phyloP scores from a whole-genome alignment of 2,329 filamentous ascomycete species.

The Stemphylium vesicarium region DNA sequence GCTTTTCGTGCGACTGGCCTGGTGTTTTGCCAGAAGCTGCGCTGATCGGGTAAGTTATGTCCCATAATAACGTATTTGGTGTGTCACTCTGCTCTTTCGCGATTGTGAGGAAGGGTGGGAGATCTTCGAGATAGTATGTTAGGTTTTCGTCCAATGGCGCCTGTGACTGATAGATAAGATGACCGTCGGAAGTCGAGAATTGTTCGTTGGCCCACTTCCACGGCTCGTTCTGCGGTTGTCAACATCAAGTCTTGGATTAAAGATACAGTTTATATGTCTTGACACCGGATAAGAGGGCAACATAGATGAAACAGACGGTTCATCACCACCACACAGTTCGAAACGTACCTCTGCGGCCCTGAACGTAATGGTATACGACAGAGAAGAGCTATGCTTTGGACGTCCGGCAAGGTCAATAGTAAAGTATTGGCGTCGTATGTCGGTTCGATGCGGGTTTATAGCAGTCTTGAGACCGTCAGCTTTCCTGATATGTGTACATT shows the following conservation, averaged over 20 bases:
- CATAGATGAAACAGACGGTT: too few relatives aligned
- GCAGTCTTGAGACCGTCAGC: constrained; percentile 31
- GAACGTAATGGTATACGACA: constrained; percentile 76
- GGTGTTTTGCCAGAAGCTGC: constrained; percentile 65
- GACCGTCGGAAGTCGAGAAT: constrained; percentile 68
- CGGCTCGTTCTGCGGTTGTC: constrained; percentile 46
- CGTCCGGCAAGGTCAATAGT: constrained; percentile 54
- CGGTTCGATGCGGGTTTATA: constrained; percentile 18
- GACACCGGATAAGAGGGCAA: neutral
- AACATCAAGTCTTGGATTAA: neutral
- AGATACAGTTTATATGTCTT: neutral
- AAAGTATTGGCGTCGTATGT: constrained; percentile 60
- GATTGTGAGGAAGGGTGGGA: constrained; percentile 64
- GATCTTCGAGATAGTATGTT: constrained; percentile 61
- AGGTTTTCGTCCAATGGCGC: constrained; percentile 52
- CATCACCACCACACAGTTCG: too few relatives aligned
- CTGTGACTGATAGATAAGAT: constrained; percentile 60
- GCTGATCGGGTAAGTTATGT: constrained; percentile 63
- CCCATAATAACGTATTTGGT: constrained; percentile 73
- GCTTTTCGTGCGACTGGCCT: constrained; percentile 59
- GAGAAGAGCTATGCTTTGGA: constrained; percentile 53
- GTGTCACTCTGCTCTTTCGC: constrained; percentile 67
- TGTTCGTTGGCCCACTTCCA: constrained; percentile 78
- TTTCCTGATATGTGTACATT: neutral
- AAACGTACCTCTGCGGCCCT: constrained; percentile 52